Percentiles rank a stretch among this genome's conserved stretches.
Evolutionary conservation across 805 yeast species (phyloP).

Genomic region (Debaryomyces prosopidis): DNA sequence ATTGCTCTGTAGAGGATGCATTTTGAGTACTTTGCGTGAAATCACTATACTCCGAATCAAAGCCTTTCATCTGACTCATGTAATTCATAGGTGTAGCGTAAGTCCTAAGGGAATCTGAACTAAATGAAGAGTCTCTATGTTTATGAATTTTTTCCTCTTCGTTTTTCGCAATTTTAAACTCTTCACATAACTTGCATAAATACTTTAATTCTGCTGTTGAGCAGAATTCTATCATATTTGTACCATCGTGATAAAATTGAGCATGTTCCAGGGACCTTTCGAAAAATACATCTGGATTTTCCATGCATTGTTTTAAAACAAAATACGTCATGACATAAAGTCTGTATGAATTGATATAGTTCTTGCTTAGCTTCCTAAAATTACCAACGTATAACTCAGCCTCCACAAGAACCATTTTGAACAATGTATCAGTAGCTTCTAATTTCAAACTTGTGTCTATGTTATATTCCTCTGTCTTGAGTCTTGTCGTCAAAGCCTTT

Average conservation of each 20-base stretch:
- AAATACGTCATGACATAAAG: constrained; percentile 42
- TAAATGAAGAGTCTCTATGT: not conserved
- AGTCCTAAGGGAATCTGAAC: not conserved
- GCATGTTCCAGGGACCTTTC: constrained; percentile 27
- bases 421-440: constrained; percentile 32
- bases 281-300: constrained; percentile 37
- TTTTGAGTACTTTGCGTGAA: not conserved
- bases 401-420: constrained; percentile 32
- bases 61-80: not conserved
- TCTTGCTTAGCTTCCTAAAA: constrained; percentile 36
- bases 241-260: constrained; percentile 33
- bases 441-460: constrained; percentile 18
- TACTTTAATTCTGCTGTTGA: constrained; percentile 35
- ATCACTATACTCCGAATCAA: not conserved
- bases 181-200: constrained; percentile 38
- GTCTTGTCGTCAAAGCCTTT: constrained; percentile 25
- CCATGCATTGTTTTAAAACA: constrained; percentile 42
- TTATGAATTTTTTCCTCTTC: constrained; percentile 14
- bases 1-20: not conserved
- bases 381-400: constrained; percentile 46
- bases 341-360: constrained; percentile 41
- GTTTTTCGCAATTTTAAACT: constrained; percentile 38
- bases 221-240: constrained; percentile 40
- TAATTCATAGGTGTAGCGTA: not conserved
- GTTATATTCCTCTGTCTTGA: constrained; percentile 1